Evolutionary conservation across 2,329 filamentous ascomycete species (phyloP), one percentile per base, ranked within the genome.

Genomic region (Cladosporium velox): DNA sequence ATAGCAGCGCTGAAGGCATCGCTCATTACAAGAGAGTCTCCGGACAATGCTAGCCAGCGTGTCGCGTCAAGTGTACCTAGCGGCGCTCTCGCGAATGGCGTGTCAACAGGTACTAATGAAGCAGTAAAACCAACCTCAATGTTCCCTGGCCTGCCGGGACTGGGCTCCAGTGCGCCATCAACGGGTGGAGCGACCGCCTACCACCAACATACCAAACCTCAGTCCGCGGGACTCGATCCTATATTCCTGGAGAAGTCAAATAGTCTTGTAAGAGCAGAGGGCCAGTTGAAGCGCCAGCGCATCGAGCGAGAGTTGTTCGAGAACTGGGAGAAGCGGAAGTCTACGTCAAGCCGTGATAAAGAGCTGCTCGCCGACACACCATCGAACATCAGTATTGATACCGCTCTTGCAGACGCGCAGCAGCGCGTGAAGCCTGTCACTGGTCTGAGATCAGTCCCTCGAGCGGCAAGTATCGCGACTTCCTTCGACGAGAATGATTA

Each of bases 401-500:
- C 77, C 55, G 76, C 80, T 67, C 75, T 83, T 60, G 71, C 73
- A 44, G 74, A 92, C 77, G 89, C 96, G 68, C 83, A 94, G 75
- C 85, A 88, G 70, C 82, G 92, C 72, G 91, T 92, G 75, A 88
- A 89, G 77, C 88, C 88, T 65, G 83, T 89, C 71, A 86, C 90
- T 73, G 84, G 86, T 75, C 82, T 86, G 69, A 77, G 79, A 68
- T 77, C 79, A 67, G 82, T 83, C 83, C 86, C 87, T 81, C 83
- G 89, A 78, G 83, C 83, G 74, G 87, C 88, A 77, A 74, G 70
- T 67, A 67, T 65, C 51, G 68, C 69, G 58, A 91, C 94, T 78
- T 95, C 92, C 41, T 91, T 93, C 81, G 93, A 97, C 80, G 90
- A 96, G 77, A 93, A 96, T 76, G 95, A 93, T 49, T 96, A 96